phyloP scores from a whole-genome alignment of 176 grass and related monocot species.

The Musa acuminata region DNA sequence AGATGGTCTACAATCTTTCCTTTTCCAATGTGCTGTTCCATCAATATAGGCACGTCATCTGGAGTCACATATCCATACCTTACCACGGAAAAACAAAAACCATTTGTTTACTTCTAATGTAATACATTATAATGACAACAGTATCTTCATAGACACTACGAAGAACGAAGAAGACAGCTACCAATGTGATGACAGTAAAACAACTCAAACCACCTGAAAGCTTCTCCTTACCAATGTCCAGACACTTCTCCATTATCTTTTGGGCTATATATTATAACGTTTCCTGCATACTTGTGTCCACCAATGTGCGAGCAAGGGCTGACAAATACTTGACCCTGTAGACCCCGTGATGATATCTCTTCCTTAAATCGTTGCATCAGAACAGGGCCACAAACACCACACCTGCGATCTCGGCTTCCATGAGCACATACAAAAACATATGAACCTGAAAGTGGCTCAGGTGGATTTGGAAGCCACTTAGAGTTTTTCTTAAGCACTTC shows the following conservation, averaged over 20 bases:
- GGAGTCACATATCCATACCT: conserved; percentile 99
- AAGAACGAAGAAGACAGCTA: not conserved
- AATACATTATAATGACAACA: not conserved
- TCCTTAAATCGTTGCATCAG: conserved; percentile 73
- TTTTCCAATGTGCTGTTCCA: conserved; percentile 70
- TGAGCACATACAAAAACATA: conserved; percentile 90
- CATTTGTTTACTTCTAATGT: conserved; percentile 1
- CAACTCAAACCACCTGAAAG: not conserved
- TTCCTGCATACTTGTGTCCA: conserved; percentile 97
- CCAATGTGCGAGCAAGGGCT: conserved; percentile 88
- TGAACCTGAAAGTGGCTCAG: conserved; percentile 53
- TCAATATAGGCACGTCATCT: conserved; percentile 73
- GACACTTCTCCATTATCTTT: conserved; percentile 45
- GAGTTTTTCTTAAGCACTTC: conserved; percentile 81
- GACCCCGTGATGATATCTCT: conserved; percentile 50
- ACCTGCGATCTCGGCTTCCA: conserved; percentile 81
- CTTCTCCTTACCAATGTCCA: conserved; percentile 80
- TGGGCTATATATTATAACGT: conserved; percentile 77
- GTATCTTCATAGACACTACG: not conserved
- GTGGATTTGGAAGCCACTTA: conserved; percentile 67
- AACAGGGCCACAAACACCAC: conserved; percentile 79
- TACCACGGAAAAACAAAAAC: conserved; percentile 36
- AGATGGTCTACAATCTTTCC: conserved; percentile 56
- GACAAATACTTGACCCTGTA: conserved; percentile 53
- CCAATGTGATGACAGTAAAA: not conserved